Evolutionary conservation across 225 moss, liverwort and hornwort species (phyloP).

Genomic region (Pseudisothecium myosuroides): DNA sequence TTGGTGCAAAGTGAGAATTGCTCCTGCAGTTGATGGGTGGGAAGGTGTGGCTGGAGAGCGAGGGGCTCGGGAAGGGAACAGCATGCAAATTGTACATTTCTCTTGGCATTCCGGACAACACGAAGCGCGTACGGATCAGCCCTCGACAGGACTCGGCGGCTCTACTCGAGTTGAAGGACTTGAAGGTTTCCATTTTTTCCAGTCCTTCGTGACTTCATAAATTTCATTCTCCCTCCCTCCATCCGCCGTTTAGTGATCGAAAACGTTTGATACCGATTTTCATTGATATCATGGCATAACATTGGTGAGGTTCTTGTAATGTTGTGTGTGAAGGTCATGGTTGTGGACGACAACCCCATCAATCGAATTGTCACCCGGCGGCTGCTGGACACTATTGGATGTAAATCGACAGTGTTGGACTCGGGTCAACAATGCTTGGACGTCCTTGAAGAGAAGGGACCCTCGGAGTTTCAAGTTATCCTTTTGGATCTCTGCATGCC

Average conservation of each 20-base stretch:
- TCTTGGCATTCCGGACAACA: slow-evolving; percentile 31
- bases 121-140: background rate
- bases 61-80: slow-evolving; percentile 63
- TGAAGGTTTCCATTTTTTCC: background rate
- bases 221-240: background rate
- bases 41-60: slow-evolving; percentile 59
- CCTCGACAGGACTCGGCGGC: background rate
- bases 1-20: background rate
- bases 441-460: slow-evolving; percentile 42
- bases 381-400: slow-evolving; percentile 65
- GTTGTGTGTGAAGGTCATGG: slow-evolving; percentile 48
- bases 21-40: slow-evolving; percentile 68
- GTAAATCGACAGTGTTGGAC: slow-evolving; percentile 52
- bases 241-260: background rate
- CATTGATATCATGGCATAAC: background rate
- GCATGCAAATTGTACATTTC: slow-evolving; percentile 51
- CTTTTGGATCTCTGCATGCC: slow-evolving; percentile 90
- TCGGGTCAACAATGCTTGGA: slow-evolving; percentile 66
- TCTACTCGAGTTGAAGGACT: slow-evolving; percentile 1
- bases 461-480: slow-evolving; percentile 53
- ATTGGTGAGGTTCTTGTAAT: background rate
- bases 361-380: slow-evolving; percentile 77
- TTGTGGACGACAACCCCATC: slow-evolving; percentile 85
- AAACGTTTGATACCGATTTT: background rate
- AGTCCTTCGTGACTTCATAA: background rate